Percentiles rank a stretch among this genome's conserved stretches.
Evolutionary conservation across 1,284 basidiomycete species (phyloP).

Genomic region (Irpex sp.): DNA sequence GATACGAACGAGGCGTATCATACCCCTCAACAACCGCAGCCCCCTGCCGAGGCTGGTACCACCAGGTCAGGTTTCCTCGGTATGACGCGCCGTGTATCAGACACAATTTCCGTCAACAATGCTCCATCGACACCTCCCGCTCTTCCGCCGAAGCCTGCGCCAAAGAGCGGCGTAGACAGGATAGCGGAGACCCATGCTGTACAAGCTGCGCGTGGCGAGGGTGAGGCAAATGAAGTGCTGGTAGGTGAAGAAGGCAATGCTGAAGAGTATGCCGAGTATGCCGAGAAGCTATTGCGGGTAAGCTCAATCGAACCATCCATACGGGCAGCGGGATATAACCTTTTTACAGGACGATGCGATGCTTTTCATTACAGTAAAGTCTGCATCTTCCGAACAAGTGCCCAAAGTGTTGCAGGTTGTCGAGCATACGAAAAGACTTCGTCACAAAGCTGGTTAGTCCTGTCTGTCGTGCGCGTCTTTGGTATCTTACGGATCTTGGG

Average conservation of each 20-base stretch:
- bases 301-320: constrained; percentile 13
- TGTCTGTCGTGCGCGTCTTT: background rate
- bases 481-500: background rate
- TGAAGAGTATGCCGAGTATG: constrained; percentile 68
- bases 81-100: constrained; percentile 1
- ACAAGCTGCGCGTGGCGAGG: constrained; percentile 33
- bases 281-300: constrained; percentile 60
- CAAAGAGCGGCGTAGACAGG: constrained; percentile 59
- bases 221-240: constrained; percentile 71
- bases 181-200: constrained; percentile 65
- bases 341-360: constrained; percentile 65
- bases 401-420: constrained; percentile 78
- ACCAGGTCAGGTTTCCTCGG: constrained; percentile 15
- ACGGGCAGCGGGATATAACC: background rate
- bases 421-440: constrained; percentile 71
- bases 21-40: constrained; percentile 26
- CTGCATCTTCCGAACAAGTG: constrained; percentile 61
- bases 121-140: constrained; percentile 30
- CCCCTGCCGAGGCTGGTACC: constrained; percentile 14
- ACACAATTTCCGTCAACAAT: background rate
- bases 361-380: constrained; percentile 72
- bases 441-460: constrained; percentile 61
- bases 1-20: constrained; percentile 64
- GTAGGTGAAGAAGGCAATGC: constrained; percentile 62
- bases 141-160: constrained; percentile 58